Base-by-base conservation (phyloP, 2,329 filamentous ascomycete species). In the Sporothrix variecibatus region DNA sequence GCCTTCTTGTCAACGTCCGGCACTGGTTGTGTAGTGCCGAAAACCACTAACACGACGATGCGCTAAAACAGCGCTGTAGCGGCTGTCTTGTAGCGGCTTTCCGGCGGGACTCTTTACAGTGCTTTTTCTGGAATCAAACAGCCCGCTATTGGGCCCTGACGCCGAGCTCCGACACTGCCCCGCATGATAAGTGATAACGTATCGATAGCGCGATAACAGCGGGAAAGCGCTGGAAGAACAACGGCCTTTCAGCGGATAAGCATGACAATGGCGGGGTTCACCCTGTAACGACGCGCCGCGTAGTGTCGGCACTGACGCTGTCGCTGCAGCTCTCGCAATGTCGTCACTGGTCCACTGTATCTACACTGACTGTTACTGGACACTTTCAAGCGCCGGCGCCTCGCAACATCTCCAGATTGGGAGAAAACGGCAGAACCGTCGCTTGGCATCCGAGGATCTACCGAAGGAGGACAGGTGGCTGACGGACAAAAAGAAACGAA, bases 371-470 rank as follows among this genome's bases (percentile, higher is more conserved):
- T 56, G n/a, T 56, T 56, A 56, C 8, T 56, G n/a, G 51, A 56
- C 51, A 26, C n/a, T 20, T 17, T 49, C 5, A 56, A 20, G n/a
- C 56, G 7, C 26, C 26, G 28, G 26, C 12, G 56, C 15, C 15
- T 17, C 5, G n/a, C 23, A 43, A 71, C 68, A 56, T 71, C 68
- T 51, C 65, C 65, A 51, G 17, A 34, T 38, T 34, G 46, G 43
- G 65, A 34, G 65, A 53, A 67, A 67, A 40, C 11, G 46, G 20
- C 26, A 51, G 40, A 68, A 68, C 43, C 26, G 64, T 34, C 31
- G 43, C 49, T 70, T 40, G 49, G 51, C 49, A 71, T n/a, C 67
- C 68, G 68, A 71, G 68, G 51, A 58, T 58, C 51, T 46, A 34
- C 68, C 68, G 51, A 38, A 46, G 11, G 62, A 43, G 68, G 68